Percentiles rank a stretch among this genome's conserved stretches.
These are phyloP conservation scores for Penicillium mononematosum DNA, from an alignment of 495 filamentous ascomycete species.

Conservation along the genomic window DNA sequence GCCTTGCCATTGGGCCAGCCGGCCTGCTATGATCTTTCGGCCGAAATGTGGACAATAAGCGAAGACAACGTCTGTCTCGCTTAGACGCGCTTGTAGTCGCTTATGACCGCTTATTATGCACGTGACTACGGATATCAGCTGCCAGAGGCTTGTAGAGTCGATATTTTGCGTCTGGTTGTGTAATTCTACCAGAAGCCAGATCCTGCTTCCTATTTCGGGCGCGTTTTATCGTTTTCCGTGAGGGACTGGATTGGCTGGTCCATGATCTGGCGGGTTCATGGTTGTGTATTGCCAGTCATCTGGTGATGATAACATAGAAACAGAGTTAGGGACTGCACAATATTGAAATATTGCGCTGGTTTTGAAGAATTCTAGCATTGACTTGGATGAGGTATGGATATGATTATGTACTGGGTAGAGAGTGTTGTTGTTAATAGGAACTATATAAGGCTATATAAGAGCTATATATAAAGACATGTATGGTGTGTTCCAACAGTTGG, in stretches of 20 bases:
- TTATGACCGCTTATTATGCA: neutral
- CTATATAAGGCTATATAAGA: neutral
- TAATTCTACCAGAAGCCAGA: neutral
- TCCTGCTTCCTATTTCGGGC: neutral
- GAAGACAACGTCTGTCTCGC: too few species aligned
- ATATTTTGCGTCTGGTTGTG: neutral
- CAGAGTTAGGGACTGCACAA: neutral
- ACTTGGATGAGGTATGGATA: too few species aligned
- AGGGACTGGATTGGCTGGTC: neutral
- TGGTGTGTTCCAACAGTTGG: neutral
- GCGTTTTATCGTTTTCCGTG: neutral
- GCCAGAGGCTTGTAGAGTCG: neutral
- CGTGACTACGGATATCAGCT: neutral
- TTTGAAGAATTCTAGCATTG: neutral
- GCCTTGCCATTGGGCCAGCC: constrained; percentile 68
- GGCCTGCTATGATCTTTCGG: constrained; percentile 17
- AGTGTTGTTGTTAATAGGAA: neutral
- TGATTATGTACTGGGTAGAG: neutral
- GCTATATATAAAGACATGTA: neutral
- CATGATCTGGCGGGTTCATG: neutral
- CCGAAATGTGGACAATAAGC: neutral
- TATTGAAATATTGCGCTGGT: neutral
- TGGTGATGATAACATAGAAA: neutral
- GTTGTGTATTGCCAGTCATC: neutral
- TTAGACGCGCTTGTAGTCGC: neutral